These are phyloP conservation scores for Sclerotinia borealis DNA, from an alignment of 2,329 filamentous ascomycete species.

Conservation along the genomic window DNA sequence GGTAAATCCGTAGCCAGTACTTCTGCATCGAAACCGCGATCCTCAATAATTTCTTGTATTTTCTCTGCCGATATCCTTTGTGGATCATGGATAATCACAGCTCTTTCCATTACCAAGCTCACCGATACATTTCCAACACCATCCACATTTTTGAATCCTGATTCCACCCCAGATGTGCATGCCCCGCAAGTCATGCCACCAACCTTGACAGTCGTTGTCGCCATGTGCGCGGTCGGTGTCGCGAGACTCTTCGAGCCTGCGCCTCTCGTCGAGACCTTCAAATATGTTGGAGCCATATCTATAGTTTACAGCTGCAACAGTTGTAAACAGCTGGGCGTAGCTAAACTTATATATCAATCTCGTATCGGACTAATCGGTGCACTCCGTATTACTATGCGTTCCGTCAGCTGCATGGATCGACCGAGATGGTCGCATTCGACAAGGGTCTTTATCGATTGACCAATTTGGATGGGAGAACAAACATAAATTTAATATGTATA, in stretches of 20 bases:
- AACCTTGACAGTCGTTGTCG: conserved; percentile 84
- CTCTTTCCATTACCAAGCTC: conserved; percentile 89
- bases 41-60: conserved; percentile 81
- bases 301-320: not conserved
- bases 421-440: not conserved
- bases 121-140: conserved; percentile 85
- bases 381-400: conserved; percentile 7
- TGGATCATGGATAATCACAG: conserved; percentile 88
- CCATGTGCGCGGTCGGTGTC: conserved; percentile 54
- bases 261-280: conserved; percentile 26
- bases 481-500: not conserved
- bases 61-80: conserved; percentile 65
- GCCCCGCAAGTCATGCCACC: conserved; percentile 91
- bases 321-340: not conserved
- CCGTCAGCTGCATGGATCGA: conserved; percentile 9
- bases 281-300: conserved; percentile 28
- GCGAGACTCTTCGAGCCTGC: conserved; percentile 15
- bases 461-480: not conserved
- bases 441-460: conserved; percentile 12
- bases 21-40: conserved; percentile 85
- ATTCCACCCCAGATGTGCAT: conserved; percentile 92
- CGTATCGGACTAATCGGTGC: conserved; percentile 5
- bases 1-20: conserved; percentile 77
- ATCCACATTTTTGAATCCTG: conserved; percentile 74
- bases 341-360: not conserved